These are phyloP conservation scores for Pythium sukuiense DNA, from an alignment of 352 stramenopile genomes.

Conservation along the genomic window DNA sequence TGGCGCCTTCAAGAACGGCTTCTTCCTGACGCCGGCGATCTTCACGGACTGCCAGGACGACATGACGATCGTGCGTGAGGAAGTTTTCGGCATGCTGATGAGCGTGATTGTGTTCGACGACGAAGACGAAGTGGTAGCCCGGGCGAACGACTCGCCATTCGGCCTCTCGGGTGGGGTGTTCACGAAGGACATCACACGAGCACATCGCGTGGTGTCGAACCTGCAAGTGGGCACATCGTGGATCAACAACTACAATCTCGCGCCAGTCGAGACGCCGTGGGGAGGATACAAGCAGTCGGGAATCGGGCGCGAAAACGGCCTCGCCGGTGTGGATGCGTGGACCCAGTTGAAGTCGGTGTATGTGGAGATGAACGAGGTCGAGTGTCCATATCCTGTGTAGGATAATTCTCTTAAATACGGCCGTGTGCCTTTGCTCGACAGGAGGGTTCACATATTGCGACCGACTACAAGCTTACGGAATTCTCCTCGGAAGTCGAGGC, in stretches of 20 bases:
- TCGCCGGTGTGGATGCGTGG: constrained; percentile 83
- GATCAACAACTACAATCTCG: constrained; percentile 92
- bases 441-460: too few species aligned
- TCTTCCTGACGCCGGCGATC: constrained; percentile 90
- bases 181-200: constrained; percentile 78
- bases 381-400: constrained; percentile 62
- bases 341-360: constrained; percentile 91
- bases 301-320: constrained; percentile 91
- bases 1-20: constrained; percentile 59
- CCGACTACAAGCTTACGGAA: too few species aligned
- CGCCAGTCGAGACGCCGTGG: constrained; percentile 87
- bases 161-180: constrained; percentile 85
- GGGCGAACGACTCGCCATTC: constrained; percentile 83
- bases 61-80: constrained; percentile 85
- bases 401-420: too few species aligned
- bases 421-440: too few species aligned
- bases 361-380: constrained; percentile 78
- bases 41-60: constrained; percentile 87
- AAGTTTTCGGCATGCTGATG: constrained; percentile 88
- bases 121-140: constrained; percentile 70
- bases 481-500: too few species aligned
- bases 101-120: constrained; percentile 72
- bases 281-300: constrained; percentile 91
- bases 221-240: constrained; percentile 81
- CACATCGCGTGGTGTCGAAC: constrained; percentile 67